Conservation (phyloP, 192 early-diverging fungal species). For the Powellomyces hirtus region DNA sequence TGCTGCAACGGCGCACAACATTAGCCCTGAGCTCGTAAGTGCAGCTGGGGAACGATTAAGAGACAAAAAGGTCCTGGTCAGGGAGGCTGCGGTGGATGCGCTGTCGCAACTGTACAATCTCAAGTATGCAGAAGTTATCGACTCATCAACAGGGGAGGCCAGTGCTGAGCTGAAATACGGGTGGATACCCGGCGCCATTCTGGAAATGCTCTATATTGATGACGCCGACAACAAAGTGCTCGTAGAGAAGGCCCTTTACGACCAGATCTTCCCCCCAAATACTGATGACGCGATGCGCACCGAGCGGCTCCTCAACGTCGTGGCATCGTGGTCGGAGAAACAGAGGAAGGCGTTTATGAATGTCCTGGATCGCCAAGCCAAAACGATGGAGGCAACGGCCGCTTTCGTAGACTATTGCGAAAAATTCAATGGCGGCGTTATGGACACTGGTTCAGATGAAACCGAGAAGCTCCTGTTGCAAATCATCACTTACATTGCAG, state of each 20-base stretch:
- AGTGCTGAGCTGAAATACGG: conserved; percentile 63
- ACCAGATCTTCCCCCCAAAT: conserved; percentile 64
- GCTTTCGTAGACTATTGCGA: conserved; percentile 64
- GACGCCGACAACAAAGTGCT: conserved; percentile 66
- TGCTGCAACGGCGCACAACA: conserved; percentile 51
- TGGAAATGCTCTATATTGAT: conserved; percentile 82
- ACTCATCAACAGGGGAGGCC: conserved; percentile 40
- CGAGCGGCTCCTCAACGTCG: conserved; percentile 68
- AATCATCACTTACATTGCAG: conserved; percentile 54
- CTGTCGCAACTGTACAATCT: conserved; percentile 72
- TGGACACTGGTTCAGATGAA: conserved; percentile 40
- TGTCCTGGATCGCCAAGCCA: conserved; percentile 71
- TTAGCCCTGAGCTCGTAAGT: conserved; percentile 52
- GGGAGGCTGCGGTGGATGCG: conserved; percentile 74
- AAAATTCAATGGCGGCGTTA: conserved; percentile 51
- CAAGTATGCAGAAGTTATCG: conserved; percentile 61
- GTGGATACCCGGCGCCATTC: conserved; percentile 79
- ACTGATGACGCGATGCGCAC: conserved; percentile 54
- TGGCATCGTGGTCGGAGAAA: conserved; percentile 60
- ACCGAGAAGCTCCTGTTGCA: conserved; percentile 49
- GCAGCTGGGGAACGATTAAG: conserved; percentile 77
- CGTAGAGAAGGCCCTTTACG: conserved; percentile 62
- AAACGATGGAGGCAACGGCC: conserved; percentile 57
- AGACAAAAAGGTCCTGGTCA: conserved; percentile 75
- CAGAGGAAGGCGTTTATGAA: conserved; percentile 74